Percentiles rank a stretch among this genome's conserved stretches.
Evolutionary conservation across 1,284 basidiomycete species (phyloP).

Genomic region (Heimioporus retisporus): DNA sequence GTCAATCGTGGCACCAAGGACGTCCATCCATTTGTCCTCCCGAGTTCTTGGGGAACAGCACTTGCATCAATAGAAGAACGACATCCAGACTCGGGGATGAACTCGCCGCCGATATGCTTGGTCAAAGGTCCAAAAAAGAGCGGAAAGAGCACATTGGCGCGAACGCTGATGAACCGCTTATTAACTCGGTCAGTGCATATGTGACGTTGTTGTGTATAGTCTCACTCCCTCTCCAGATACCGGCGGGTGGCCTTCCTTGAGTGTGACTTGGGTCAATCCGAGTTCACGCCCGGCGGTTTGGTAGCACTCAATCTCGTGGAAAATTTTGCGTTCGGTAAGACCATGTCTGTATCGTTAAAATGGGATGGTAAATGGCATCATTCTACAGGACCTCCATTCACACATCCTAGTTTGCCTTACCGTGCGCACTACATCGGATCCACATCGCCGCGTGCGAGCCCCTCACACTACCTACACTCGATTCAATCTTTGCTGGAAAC

Average conservation of each 20-base stretch:
- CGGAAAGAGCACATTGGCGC: conserved; percentile 92
- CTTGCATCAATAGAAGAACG: conserved; percentile 41
- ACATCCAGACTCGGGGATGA: conserved; percentile 17
- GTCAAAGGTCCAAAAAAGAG: conserved; percentile 89
- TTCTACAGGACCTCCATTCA: conserved; percentile 82
- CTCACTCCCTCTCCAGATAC: conserved; percentile 55
- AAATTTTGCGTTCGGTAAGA: conserved; percentile 74
- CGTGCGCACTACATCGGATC: conserved; percentile 90
- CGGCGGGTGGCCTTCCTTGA: conserved; percentile 90
- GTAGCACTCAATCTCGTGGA: conserved; percentile 85
- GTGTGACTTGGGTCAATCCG: conserved; percentile 94
- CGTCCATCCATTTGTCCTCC: conserved; percentile 59
- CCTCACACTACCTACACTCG: conserved; percentile 82
- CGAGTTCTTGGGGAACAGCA: conserved; percentile 68
- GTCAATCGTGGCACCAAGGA: conserved; percentile 53
- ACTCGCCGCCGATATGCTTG: conserved; percentile 55
- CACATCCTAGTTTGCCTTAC: conserved; percentile 79
- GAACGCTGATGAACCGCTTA: conserved; percentile 81
- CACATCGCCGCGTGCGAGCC: conserved; percentile 82
- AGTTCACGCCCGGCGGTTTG: conserved; percentile 91
- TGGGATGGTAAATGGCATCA: conserved; percentile 1
- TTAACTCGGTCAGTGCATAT: conserved; percentile 59
- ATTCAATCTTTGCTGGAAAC: conserved; percentile 76
- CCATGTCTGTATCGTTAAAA: conserved; percentile 4
- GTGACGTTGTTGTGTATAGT: conserved; percentile 1